Evolutionary conservation across 345 rosid species (phyloP).

Genomic region (Eucalyptus curtisii): DNA sequence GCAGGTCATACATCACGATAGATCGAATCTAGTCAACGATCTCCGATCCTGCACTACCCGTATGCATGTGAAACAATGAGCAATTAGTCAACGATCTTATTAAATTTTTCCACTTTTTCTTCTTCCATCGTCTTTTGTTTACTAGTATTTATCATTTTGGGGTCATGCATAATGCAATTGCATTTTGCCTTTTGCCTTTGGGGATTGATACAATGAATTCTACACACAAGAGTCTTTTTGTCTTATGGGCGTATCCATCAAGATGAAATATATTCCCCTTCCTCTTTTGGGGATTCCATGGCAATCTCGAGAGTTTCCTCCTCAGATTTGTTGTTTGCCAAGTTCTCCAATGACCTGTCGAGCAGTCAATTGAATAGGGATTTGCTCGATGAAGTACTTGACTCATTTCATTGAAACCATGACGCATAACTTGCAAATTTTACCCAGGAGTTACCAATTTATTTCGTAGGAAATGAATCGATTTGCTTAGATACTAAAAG

Average conservation of each 20-base stretch:
- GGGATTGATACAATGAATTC: neutral
- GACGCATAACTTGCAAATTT: neutral
- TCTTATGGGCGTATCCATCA: neutral
- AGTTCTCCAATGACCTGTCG: neutral
- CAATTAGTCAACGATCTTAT: neutral
- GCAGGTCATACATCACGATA: neutral
- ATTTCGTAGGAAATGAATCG: neutral
- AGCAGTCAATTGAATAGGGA: neutral
- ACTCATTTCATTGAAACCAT: neutral
- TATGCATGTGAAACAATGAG: neutral
- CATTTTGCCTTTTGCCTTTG: neutral
- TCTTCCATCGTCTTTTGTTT: neutral
- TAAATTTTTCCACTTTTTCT: neutral
- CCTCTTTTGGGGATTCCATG: neutral
- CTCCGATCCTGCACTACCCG: neutral
- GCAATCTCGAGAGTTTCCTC: neutral
- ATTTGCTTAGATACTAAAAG: neutral
- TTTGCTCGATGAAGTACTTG: neutral
- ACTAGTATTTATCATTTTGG: neutral
- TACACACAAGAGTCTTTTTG: neutral
- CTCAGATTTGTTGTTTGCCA: neutral
- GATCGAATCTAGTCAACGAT: neutral
- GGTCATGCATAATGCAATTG: neutral
- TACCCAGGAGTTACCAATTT: neutral
- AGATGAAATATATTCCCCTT: neutral